Evolutionary conservation across 73 alveolate genomes (phyloP), one percentile per base, ranked within the genome.

Genomic region (Paramecium bursaria): DNA sequence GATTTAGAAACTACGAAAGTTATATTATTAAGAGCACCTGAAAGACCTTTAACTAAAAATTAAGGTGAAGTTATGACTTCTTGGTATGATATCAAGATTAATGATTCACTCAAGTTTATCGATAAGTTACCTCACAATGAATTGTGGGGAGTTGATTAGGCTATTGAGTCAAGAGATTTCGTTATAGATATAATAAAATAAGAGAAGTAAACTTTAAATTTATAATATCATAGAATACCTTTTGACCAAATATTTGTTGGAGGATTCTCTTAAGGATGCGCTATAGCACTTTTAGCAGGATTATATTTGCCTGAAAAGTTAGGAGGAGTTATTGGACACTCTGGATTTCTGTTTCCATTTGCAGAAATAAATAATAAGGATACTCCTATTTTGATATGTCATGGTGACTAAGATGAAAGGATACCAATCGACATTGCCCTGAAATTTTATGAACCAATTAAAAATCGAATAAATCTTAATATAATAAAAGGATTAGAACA

Each of bases 401-500:
- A 79, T 54, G 89, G 89, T 2, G 88, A 76, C 31, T 57, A 48
- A 15, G 89, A 79, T 52, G 89, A 79, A 33, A 82, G 51, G 1
- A 55, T 79, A 2, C 89, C 85, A 0, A 53, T n/a, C 44, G 35
- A 53, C 61, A 21, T 54, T 50, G 89, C 85, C 4, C 46, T 44
- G 25, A 39, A 52, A 19, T 53, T 74, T 39, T 21, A 33, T 1
- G 6, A 79, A 67, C 31, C 60, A 5, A 21, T 67, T n/a, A 3
- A 67, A 15, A 42, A 17, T 15, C 42, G 44, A 33, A 15, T 67
- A 26, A 1, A 67, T 1, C 44, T 67, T 9, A 42, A 21, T 4
- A 33, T 25, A 67, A 6, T 67, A n/a, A 67, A 67, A 46, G 57
- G 57, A 0, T 21, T 67, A 0, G 82, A 67, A 39, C 82, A 67